Evolutionary conservation across 2,329 filamentous ascomycete species (phyloP).

Genomic region (Phymatotrichopsis omnivora): DNA sequence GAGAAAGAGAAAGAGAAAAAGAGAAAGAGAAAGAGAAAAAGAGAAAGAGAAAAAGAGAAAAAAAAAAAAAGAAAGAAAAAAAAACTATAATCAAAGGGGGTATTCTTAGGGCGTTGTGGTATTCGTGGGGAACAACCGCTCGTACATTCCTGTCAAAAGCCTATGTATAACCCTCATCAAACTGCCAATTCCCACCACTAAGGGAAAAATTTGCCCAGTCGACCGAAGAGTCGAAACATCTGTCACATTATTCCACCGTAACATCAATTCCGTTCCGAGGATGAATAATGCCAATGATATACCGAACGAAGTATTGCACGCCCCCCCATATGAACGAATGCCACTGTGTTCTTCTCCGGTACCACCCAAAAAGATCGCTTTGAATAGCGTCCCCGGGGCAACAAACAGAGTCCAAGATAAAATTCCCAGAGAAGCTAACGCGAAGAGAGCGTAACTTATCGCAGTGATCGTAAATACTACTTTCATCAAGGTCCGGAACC

Average conservation of each 20-base stretch:
- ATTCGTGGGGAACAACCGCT: not conserved
- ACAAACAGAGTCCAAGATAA: not conserved
- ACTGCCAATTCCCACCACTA: slow-evolving; percentile 26
- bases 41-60: too few species aligned
- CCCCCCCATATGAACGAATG: too few species aligned
- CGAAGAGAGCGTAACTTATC: not conserved
- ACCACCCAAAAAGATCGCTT: too few species aligned
- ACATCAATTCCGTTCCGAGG: slow-evolving; percentile 26
- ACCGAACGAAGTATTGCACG: not conserved
- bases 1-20: too few species aligned
- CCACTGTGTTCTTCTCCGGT: not conserved
- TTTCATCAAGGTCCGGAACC: slow-evolving; percentile 22
- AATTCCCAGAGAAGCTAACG: not conserved
- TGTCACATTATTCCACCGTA: slow-evolving; percentile 29
- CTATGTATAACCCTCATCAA: slow-evolving; percentile 18
- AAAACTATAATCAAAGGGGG: too few species aligned
- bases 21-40: too few species aligned
- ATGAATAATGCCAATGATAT: slow-evolving; percentile 18
- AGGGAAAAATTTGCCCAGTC: slow-evolving; percentile 28
- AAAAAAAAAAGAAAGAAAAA: too few species aligned
- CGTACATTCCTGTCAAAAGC: slow-evolving; percentile 1
- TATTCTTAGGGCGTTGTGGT: too few species aligned
- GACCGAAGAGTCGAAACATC: slow-evolving; percentile 26
- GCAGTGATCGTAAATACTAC: slow-evolving; percentile 11
- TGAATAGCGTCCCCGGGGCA: not conserved